A percentile compares a stretch with the other conserved stretches of the same genome.
Conservation (phyloP, 495 filamentous ascomycete species). For the Amorphotheca resinae region DNA sequence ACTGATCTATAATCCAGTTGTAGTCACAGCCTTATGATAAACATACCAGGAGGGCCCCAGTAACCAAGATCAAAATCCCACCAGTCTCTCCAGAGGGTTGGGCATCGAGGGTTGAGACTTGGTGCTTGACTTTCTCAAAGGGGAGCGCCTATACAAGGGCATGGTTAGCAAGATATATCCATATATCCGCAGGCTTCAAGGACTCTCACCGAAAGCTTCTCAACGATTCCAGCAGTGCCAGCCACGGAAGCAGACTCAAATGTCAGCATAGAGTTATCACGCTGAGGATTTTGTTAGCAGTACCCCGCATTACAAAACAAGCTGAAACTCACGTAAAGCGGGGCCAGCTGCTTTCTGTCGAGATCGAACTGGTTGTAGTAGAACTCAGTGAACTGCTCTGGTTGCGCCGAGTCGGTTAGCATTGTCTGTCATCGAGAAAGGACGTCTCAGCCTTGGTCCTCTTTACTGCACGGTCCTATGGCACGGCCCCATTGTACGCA, state of each 20-base stretch:
- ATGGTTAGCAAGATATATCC: not conserved
- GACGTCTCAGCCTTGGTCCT: slow-evolving; percentile 5
- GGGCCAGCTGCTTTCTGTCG: slow-evolving; percentile 43
- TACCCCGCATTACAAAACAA: slow-evolving; percentile 3
- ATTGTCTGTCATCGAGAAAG: not conserved
- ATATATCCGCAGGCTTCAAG: not conserved
- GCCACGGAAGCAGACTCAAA: slow-evolving; percentile 57
- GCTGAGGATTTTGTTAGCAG: slow-evolving; percentile 35
- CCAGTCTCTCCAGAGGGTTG: slow-evolving; percentile 51
- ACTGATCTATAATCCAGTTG: too few relatives aligned
- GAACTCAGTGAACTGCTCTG: slow-evolving; percentile 73
- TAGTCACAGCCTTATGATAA: too few relatives aligned
- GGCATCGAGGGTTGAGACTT: slow-evolving; percentile 56
- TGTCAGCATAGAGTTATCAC: slow-evolving; percentile 80
- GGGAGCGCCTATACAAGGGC: slow-evolving; percentile 47
- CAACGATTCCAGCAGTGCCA: slow-evolving; percentile 50
- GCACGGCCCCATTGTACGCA: too few relatives aligned
- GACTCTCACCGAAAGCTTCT: slow-evolving; percentile 60
- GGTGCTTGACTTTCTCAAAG: slow-evolving; percentile 67
- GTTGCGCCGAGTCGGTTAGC: not conserved
- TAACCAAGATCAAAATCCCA: slow-evolving; percentile 72
- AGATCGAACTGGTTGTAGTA: slow-evolving; percentile 83
- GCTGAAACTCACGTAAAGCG: slow-evolving; percentile 60
- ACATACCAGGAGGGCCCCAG: slow-evolving; percentile 68
- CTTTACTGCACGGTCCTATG: too few relatives aligned